Conservation (phyloP, 306 rosid genomes). For the Castanopsis chinensis region DNA sequence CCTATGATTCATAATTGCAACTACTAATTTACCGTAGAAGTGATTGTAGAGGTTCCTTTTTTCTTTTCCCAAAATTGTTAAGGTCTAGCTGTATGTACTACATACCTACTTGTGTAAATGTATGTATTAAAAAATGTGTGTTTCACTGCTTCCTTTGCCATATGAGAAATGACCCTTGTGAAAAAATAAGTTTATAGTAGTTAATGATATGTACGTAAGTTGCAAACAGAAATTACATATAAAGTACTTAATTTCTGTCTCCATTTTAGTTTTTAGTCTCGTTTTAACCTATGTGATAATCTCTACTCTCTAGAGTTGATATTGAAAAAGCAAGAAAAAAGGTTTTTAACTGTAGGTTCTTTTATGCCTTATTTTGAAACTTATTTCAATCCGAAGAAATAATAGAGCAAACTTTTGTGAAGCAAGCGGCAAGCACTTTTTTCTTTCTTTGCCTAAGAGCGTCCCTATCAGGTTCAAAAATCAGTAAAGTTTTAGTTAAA, state of each 20-base stretch:
- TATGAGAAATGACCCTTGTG: too few species aligned
- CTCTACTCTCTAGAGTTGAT: too few species aligned
- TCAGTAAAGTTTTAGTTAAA: too few species aligned
- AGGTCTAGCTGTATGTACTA: background rate
- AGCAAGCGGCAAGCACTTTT: background rate
- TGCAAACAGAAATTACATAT: background rate
- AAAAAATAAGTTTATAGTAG: background rate
- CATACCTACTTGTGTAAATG: background rate
- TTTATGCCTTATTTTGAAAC: background rate
- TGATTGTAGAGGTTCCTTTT: background rate
- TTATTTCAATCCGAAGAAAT: background rate
- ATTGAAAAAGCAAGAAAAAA: too few species aligned
- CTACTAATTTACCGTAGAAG: slow-evolving; percentile 1
- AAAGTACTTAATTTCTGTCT: background rate
- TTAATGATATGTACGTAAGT: background rate
- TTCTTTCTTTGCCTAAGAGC: background rate
- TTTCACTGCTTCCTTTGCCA: too few species aligned
- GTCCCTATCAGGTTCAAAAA: too few species aligned
- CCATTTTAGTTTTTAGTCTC: too few species aligned
- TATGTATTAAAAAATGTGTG: background rate
- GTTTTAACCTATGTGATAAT: too few species aligned
- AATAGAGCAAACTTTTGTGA: background rate
- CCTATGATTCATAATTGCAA: slow-evolving; percentile 17
- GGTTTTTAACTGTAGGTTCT: too few species aligned
- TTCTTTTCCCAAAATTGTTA: background rate